phyloP scores from a whole-genome alignment of 2,329 filamentous ascomycete species.

The Aspergillus tamarii region DNA sequence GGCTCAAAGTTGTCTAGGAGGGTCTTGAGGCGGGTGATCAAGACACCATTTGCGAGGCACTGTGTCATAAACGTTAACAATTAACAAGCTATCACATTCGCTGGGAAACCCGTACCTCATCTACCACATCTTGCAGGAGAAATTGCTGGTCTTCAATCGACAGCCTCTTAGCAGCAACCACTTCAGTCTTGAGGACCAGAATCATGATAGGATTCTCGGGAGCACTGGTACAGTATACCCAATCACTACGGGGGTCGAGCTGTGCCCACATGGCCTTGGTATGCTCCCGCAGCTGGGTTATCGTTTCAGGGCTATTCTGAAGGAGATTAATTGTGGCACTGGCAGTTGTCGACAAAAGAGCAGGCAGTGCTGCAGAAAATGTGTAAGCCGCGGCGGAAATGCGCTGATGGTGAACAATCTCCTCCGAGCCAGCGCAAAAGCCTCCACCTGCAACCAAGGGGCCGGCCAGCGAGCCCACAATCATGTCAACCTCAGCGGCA shows the following conservation, averaged over 20 bases:
- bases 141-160: conserved; percentile 77
- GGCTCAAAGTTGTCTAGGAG: conserved; percentile 68
- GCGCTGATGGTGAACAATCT: conserved; percentile 94
- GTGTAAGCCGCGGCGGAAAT: conserved; percentile 92
- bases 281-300: conserved; percentile 80
- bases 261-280: conserved; percentile 83
- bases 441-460: conserved; percentile 90
- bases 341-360: conserved; percentile 91
- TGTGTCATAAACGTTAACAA: conserved; percentile 39
- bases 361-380: conserved; percentile 91
- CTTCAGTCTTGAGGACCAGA: conserved; percentile 79
- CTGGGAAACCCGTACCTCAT: conserved; percentile 70
- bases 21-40: conserved; percentile 84
- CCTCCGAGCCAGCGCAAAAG: conserved; percentile 88
- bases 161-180: conserved; percentile 71
- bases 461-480: conserved; percentile 88
- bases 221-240: conserved; percentile 80
- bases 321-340: conserved; percentile 87
- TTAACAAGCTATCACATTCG: background rate
- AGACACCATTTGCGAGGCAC: conserved; percentile 82
- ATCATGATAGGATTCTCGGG: conserved; percentile 86
- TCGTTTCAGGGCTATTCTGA: conserved; percentile 81
- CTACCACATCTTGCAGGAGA: conserved; percentile 87
- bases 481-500: conserved; percentile 92
- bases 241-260: conserved; percentile 90